phyloP scores from a whole-genome alignment of 2,329 filamentous ascomycete genomes.

The Beauveria scarabaeidicola region DNA sequence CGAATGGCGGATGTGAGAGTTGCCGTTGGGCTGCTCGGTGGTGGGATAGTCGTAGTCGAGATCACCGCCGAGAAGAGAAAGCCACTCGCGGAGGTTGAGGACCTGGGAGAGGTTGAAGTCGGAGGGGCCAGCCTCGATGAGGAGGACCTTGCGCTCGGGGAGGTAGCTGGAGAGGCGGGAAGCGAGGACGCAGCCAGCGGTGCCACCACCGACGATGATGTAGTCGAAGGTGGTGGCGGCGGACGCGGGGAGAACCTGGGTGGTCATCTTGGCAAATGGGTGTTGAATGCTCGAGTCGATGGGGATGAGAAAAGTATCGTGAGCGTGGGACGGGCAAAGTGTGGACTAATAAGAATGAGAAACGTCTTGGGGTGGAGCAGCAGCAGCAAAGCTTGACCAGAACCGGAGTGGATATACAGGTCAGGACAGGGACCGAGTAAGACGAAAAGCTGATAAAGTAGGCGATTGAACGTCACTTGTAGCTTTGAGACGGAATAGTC shows the following conservation, averaged over 20 bases:
- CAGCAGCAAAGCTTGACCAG: neutral
- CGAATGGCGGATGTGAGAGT: slow-evolving; percentile 86
- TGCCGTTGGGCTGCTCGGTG: slow-evolving; percentile 83
- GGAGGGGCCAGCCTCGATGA: slow-evolving; percentile 84
- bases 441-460: neutral
- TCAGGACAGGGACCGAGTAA: neutral
- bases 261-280: slow-evolving; percentile 47
- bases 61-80: slow-evolving; percentile 74
- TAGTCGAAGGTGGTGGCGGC: slow-evolving; percentile 70
- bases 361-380: neutral
- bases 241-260: slow-evolving; percentile 54
- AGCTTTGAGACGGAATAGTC: neutral
- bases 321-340: neutral
- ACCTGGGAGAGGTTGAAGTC: slow-evolving; percentile 85
- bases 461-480: slow-evolving; percentile 4
- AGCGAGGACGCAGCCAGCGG: slow-evolving; percentile 77
- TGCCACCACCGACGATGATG: slow-evolving; percentile 77
- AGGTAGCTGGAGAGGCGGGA: slow-evolving; percentile 74
- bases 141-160: slow-evolving; percentile 68
- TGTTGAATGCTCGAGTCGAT: neutral
- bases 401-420: slow-evolving; percentile 1
- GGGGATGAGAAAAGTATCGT: neutral
- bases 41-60: slow-evolving; percentile 89
- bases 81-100: slow-evolving; percentile 79
- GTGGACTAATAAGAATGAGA: neutral